phyloP scores from a whole-genome alignment of 2,329 filamentous ascomycete genomes.

The Penicillium thymicola region DNA sequence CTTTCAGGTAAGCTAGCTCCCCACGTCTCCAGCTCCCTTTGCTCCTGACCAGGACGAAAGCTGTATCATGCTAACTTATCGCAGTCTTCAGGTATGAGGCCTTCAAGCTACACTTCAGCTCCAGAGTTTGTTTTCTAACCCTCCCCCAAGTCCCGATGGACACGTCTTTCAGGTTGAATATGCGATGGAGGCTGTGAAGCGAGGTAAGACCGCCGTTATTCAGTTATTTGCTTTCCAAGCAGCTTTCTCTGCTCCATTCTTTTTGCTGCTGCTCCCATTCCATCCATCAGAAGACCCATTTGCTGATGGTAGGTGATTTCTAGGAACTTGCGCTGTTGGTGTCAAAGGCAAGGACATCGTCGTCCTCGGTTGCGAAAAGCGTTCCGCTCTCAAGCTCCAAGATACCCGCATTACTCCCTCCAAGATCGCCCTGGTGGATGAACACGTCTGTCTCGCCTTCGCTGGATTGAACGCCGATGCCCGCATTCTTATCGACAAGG shows the following conservation, averaged over 20 bases:
- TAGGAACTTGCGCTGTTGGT: slow-evolving; percentile 94
- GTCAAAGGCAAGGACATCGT: slow-evolving; percentile 95
- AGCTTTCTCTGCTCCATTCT: neutral
- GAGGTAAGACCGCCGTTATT: slow-evolving; percentile 60
- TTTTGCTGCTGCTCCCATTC: neutral
- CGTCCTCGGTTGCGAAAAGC: slow-evolving; percentile 96
- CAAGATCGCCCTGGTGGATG: slow-evolving; percentile 95
- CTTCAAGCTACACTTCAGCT: slow-evolving; percentile 13
- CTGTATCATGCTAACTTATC: slow-evolving; percentile 41
- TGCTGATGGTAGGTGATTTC: slow-evolving; percentile 2
- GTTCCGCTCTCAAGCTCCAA: slow-evolving; percentile 98
- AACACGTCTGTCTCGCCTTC: slow-evolving; percentile 94
- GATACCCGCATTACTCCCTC: slow-evolving; percentile 98
- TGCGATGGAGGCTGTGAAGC: slow-evolving; percentile 95
- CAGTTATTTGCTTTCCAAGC: slow-evolving; percentile 10
- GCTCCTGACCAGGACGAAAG: slow-evolving; percentile 27
- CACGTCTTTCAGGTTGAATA: slow-evolving; percentile 99
- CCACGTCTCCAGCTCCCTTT: slow-evolving; percentile 26
- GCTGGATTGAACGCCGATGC: slow-evolving; percentile 97
- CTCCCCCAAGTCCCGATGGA: slow-evolving; percentile 77
- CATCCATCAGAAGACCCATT: neutral
- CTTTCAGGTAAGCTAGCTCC: slow-evolving; percentile 72
- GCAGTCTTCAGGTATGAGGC: slow-evolving; percentile 73
- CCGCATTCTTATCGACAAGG: slow-evolving; percentile 96
- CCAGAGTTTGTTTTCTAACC: slow-evolving; percentile 44